These are phyloP conservation scores for Termitomyces titanicus DNA, from an alignment of 768 basidiomycete species.

Conservation along the genomic window DNA sequence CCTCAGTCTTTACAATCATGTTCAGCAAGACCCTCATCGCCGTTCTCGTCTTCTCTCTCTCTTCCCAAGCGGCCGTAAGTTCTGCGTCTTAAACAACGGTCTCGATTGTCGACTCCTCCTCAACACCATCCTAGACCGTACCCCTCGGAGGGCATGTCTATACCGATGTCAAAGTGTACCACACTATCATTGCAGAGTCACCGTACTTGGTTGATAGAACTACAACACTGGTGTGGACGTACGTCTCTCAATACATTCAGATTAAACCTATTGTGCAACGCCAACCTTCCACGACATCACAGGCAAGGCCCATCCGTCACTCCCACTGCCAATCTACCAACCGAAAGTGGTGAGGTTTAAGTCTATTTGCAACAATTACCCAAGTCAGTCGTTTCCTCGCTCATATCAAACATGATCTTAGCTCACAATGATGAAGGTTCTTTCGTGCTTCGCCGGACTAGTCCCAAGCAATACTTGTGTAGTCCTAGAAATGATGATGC, in stretches of 20 bases:
- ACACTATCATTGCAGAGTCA: not conserved
- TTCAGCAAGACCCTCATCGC: not conserved
- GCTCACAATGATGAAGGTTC: too few relatives aligned
- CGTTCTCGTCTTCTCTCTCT: not conserved
- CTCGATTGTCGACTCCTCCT: not conserved
- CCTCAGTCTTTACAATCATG: not conserved
- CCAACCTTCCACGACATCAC: too few relatives aligned
- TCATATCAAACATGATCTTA: too few relatives aligned
- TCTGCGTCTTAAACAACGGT: too few relatives aligned
- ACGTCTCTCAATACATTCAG: not conserved
- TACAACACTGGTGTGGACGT: slow-evolving; percentile 1
- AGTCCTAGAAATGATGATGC: too few relatives aligned
- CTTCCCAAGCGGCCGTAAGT: not conserved
- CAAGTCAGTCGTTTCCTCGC: too few relatives aligned
- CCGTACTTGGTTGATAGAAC: not conserved
- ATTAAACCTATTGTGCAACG: not conserved
- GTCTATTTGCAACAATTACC: not conserved
- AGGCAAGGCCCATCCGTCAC: not conserved
- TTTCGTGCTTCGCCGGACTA: too few relatives aligned
- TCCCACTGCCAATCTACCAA: not conserved
- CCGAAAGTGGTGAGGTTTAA: not conserved
- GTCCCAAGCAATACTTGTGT: too few relatives aligned
- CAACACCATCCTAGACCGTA: not conserved
- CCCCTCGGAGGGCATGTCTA: not conserved
- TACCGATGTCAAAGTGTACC: not conserved